phyloP scores from a whole-genome alignment of 2,329 filamentous ascomycete species.

The Sclerotinia subarctica region DNA sequence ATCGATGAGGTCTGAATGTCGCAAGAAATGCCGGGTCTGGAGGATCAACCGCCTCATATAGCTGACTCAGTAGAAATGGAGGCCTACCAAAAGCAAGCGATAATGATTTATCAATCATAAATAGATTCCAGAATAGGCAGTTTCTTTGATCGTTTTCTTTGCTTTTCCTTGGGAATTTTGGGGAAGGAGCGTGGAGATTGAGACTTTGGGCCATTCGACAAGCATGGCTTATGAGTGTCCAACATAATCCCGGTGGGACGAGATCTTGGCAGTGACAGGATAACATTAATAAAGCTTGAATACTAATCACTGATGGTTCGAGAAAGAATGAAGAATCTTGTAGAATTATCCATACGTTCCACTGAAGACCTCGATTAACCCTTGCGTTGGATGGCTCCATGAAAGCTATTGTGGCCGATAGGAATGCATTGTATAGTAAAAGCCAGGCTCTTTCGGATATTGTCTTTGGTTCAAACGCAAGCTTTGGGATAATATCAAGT shows the following conservation, averaged over 20 bases:
- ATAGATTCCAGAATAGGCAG: slow-evolving; percentile 26
- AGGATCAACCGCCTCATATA: slow-evolving; percentile 22
- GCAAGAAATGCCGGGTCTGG: slow-evolving; percentile 19
- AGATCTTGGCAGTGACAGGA: slow-evolving; percentile 24
- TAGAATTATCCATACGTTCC: slow-evolving; percentile 25
- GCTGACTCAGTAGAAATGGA: slow-evolving; percentile 16
- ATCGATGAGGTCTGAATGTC: slow-evolving; percentile 12
- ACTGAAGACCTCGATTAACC: slow-evolving; percentile 22
- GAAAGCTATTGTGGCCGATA: slow-evolving; percentile 19
- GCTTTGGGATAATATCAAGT: slow-evolving; percentile 16
- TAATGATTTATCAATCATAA: slow-evolving; percentile 24
- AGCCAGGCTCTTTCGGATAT: slow-evolving; percentile 25
- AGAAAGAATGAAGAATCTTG: slow-evolving; percentile 26
- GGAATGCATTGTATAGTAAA: slow-evolving; percentile 22
- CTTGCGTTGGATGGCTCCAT: slow-evolving; percentile 15
- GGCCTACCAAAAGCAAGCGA: slow-evolving; percentile 25
- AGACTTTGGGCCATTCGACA: slow-evolving; percentile 26
- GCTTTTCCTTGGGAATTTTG: slow-evolving; percentile 2
- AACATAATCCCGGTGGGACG: slow-evolving; percentile 23
- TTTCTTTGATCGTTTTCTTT: slow-evolving; percentile 18
- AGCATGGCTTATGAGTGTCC: slow-evolving; percentile 25
- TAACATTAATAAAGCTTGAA: slow-evolving; percentile 23
- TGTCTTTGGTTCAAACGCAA: slow-evolving; percentile 24
- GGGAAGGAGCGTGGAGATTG: slow-evolving; percentile 20
- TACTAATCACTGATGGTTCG: slow-evolving; percentile 21